Base-by-base conservation (phyloP, 345 rosid species). In the Linum usitatissimum region DNA sequence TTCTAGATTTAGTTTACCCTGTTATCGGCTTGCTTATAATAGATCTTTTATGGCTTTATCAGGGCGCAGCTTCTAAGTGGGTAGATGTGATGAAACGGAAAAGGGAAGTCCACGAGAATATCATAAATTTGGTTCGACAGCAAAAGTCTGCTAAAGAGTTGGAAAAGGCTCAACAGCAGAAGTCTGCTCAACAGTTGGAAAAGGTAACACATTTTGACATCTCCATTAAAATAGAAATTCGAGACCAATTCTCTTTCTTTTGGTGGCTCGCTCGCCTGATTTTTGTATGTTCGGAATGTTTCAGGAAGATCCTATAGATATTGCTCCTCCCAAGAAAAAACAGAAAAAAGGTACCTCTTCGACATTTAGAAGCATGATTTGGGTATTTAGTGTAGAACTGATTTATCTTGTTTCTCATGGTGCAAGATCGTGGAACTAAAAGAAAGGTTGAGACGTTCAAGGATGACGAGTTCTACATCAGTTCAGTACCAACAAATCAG, bases 21-120 rank as follows among this genome's bases (percentile, higher is more conserved):
- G 14, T 15, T 45, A 6, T 15, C 3, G 51, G 14, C 51, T 10
- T 45, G 15, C 10, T 45, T 45, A 10, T 45, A 34, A 34, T 5
- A 6, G 51, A 45, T 45, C 14, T 45, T 23, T 45, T 45, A 45
- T 45, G 17, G 8, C 51, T 45, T 10, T 45, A 9, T 55, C 78
- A 86, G 98, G 92, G 94, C 70, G 67, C 83, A 42, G 40, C 85
- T 64, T 64, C 80, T 55, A 87, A 84, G 66, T 80, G 90, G 97
- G 91, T 77, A 30, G 97, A 90, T 84, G 97, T 93, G 64, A 93
- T 90, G 99, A 90, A 93, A 83, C 78, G 53, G 63, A 90, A 93
- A 73, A 83, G 99, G 76, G 97, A 78, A 14, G 64, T 90, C 39
- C 99, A 93, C 68, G 94, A 93, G 71, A 57, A 69, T 65, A 71